Evolutionary conservation across 192 early-diverging fungal genomes (phyloP), one percentile per base, ranked within the genome.

Genomic region (Chytriomyces confervae): DNA sequence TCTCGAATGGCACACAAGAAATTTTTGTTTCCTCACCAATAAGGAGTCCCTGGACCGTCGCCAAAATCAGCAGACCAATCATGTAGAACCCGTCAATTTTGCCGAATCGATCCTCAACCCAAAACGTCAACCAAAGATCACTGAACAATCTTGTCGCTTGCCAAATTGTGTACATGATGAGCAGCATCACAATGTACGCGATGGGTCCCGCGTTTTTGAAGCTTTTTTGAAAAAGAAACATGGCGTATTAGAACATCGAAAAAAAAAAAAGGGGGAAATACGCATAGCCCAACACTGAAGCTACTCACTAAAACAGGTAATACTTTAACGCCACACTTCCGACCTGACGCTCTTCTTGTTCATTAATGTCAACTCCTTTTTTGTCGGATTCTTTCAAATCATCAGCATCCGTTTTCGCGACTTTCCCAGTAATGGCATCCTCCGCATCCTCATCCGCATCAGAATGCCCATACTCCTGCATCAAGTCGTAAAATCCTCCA

Each of bases 71-170:
- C 50, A 70, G 23, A 7, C 50, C 48, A 53, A 53, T 24, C 69
- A 70, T 18, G 27, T 74, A 74, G 2, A 29, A 62, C 36, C 7
- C 8, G 29, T 61, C 62, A 5, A 16, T 46, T 10, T 10, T 7
- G 1, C 61, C 61, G 45, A 74, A 74, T 7, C 45, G 11, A 74
- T 74, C 18, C 3, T 44, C 43, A 44, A 64, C 29, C 75, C 75
- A 76, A 18, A 68, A 76, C 6, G 62, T 66, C 1, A 76, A 49
- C 75, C 75, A 76, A 7, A 76, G 53, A 50, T 67, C 53, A 23
- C 11, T 57, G 47, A 76, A 74, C 2, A 74, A 8, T 20, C 16
- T 6, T 5, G 62, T 61, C 3, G 62, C 62, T 62, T 74, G 72
- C 72, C 72, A 74, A 6, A 74, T 3, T 4, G 9, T 9, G 27